phyloP scores from a whole-genome alignment of 2,329 filamentous ascomycete species.

The Tolypocladium tundrense region DNA sequence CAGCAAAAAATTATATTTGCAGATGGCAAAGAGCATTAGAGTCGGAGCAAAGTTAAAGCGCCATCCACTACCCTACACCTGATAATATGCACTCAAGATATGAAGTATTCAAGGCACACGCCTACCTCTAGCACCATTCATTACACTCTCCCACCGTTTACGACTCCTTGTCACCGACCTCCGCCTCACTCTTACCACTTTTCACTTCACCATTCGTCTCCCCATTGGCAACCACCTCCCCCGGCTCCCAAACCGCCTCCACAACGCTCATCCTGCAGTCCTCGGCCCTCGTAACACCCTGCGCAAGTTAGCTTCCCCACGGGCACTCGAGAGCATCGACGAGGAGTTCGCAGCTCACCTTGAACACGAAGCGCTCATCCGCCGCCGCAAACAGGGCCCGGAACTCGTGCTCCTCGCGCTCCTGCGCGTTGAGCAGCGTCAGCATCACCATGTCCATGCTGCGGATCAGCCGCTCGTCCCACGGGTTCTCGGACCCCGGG shows the following conservation, averaged over 20 bases:
- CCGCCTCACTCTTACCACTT: neutral
- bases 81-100: neutral
- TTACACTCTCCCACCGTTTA: neutral
- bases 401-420: constrained; percentile 37
- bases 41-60: neutral
- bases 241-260: constrained; percentile 35
- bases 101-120: neutral
- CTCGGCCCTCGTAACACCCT: constrained; percentile 29
- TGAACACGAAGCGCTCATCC: constrained; percentile 31
- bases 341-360: constrained; percentile 13
- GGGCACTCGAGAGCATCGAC: no score
- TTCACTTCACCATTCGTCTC: neutral
- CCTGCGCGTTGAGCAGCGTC: constrained; percentile 39
- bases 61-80: neutral
- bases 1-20: neutral
- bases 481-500: constrained; percentile 26
- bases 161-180: neutral
- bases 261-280: constrained; percentile 37
- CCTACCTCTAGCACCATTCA: neutral
- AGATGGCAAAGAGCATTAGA: neutral
- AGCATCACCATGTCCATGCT: constrained; percentile 45
- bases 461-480: constrained; percentile 36
- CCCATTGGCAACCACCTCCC: constrained; percentile 1
- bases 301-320: no score
- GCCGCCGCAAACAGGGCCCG: constrained; percentile 30